Conservation (phyloP, 805 yeast genomes). For the Candida jianshihensis region DNA sequence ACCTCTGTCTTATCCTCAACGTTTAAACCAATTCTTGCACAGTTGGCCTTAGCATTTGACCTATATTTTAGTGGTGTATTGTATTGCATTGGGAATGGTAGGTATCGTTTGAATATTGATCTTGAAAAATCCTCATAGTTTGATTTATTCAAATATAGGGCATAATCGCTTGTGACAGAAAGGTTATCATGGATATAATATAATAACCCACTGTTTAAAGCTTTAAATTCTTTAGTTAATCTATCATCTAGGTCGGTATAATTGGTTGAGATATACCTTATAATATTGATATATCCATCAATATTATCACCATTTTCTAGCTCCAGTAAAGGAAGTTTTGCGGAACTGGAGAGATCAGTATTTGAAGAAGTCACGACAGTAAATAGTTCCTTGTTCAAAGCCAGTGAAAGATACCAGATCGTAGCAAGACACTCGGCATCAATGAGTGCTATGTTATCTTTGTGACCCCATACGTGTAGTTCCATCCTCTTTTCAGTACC, state of each 20-base stretch:
- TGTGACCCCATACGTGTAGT: slow-evolving; percentile 50
- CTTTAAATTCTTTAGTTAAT: slow-evolving; percentile 19
- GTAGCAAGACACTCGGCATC: slow-evolving; percentile 48
- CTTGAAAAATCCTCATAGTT: slow-evolving; percentile 60
- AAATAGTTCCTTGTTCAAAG: slow-evolving; percentile 15
- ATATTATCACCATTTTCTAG: slow-evolving; percentile 15
- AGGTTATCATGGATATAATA: slow-evolving; percentile 36
- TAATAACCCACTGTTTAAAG: slow-evolving; percentile 39
- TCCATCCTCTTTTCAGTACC: slow-evolving; percentile 13
- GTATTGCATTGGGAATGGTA: slow-evolving; percentile 74
- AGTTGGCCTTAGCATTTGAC: slow-evolving; percentile 23
- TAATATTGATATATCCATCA: slow-evolving; percentile 38
- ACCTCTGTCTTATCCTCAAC: slow-evolving; percentile 24
- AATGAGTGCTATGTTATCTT: slow-evolving; percentile 32
- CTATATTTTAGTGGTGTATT: slow-evolving; percentile 49
- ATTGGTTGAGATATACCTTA: slow-evolving; percentile 21
- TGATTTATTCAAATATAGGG: slow-evolving; percentile 44
- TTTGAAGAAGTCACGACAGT: slow-evolving; percentile 51
- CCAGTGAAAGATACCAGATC: slow-evolving; percentile 32
- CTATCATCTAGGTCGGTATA: slow-evolving; percentile 8
- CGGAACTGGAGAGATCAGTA: slow-evolving; percentile 43
- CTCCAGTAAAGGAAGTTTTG: slow-evolving; percentile 42
- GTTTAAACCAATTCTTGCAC: slow-evolving; percentile 27
- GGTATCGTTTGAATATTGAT: slow-evolving; percentile 40
- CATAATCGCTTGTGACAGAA: slow-evolving; percentile 45